Evolutionary conservation across 305 asterid genomes (phyloP), one percentile per base, ranked within the genome.

Genomic region (Fraxinus platypoda): DNA sequence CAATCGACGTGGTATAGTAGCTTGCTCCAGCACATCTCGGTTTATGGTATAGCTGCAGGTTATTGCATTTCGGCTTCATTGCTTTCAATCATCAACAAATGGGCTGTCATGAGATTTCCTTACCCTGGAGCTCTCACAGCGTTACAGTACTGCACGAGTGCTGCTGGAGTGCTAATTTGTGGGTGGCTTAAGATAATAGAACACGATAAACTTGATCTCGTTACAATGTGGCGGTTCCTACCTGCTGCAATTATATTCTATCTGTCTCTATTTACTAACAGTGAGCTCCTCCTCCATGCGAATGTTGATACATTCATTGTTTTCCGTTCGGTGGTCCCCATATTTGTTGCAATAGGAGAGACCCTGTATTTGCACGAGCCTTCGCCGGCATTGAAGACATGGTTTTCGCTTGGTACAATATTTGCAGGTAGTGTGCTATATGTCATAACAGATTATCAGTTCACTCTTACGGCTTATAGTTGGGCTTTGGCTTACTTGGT

Each of bases 81-180:
- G 77, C 91, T 95, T 8, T 92, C 98, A 25, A 93, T 95, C 85
- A 95, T 95, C 87, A 95, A 95, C 83, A 93, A 95, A 90, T 95
- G 98, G 98, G 98, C 98, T 35, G 88, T 95, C 30, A 95, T 92
- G 98, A 95, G 90, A 86, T 95, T 95, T 75, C 98, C 98, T 2
- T 94, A 94, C 85, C 98, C 98, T 0, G 98, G 98, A 41, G 97
- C 99, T 33, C 87, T 95, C 49, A 95, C 98, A 7, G 98, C 98
- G 0, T 77, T 95, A 82, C 99, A 94, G 88, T 95, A 95, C 88
- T 91, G 94, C 83, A 94, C 98, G 8, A 95, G 99, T 86, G 92
- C 93, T n/a, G 79, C 89, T 68, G 98, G 97, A 71, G 98, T 95
- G 31, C 64, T 95, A 23, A 66, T 91, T 52, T 91, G 88, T 35